Evolutionary conservation across 345 rosid genomes (phyloP), one percentile per base, ranked within the genome.

Genomic region (Rubroshorea leprosula): DNA sequence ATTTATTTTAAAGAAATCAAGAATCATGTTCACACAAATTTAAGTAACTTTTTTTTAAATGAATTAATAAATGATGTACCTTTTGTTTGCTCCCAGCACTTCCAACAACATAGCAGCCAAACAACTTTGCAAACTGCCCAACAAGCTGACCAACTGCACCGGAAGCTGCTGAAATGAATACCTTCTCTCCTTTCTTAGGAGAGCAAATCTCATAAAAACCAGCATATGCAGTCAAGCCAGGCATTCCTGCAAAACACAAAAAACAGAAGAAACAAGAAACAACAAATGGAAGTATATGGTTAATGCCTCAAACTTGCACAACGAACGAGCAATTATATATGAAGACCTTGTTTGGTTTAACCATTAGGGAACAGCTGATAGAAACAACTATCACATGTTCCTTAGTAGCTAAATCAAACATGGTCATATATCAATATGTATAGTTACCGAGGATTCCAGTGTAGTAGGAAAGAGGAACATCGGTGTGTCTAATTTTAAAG

Each of bases 91-190:
- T 78, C 54, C 83, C 78, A 12, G 77, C 79, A 57, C 86, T 78
- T 31, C 76, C 84, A 41, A 83, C 83, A 29, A 80, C 83, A 55
- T 75, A 75, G 61, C 85, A 83, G 23, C 78, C 85, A 48, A 54
- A 46, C 23, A 71, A 58, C 66, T 83, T 80, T 1, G 85, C 85
- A 35, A 83, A 74, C 52, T 83, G 89, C 1, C 89, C 89, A 18
- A 83, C 83, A 16, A 80, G 80, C 68, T 80, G 83, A 43, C 85
- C 83, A 21, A 78, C 76, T 0, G 83, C 89, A 18, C 89, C 89
- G 0, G 73, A 63, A 9, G 86, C 86, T 3, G 79, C 83, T 0
- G 86, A 78, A 20, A 83, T 67, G 19, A 62, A 83, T 15, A 75
- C 74, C 1, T 48, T 39, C 38, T 81, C 86, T 27, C 83, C 86